Evolutionary conservation across 202 grass and related monocot genomes (phyloP).

Genomic region (Digitaria exilis): DNA sequence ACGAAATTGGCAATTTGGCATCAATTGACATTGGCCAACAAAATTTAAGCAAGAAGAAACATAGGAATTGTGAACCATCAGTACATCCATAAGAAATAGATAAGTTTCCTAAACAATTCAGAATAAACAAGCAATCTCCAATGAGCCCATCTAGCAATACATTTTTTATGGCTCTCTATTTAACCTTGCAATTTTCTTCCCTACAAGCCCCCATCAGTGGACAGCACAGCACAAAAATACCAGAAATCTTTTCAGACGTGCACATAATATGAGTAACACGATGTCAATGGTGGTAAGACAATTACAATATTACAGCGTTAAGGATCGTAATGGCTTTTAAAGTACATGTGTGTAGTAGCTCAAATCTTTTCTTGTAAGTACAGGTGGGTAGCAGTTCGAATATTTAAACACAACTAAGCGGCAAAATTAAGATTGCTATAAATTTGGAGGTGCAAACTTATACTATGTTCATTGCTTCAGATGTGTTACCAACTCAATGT

Average conservation of each 20-base stretch:
- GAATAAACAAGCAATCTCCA: conserved; percentile 8
- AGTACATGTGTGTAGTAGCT: neutral
- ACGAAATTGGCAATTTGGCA: neutral
- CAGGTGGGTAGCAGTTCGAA: neutral
- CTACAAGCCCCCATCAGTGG: neutral
- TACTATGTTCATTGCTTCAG: conserved; percentile 24
- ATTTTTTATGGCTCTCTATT: neutral
- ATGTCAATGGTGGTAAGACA: neutral
- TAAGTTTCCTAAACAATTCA: neutral
- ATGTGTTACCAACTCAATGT: conserved; percentile 1
- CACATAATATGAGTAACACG: conserved; percentile 3
- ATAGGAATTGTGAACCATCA: neutral
- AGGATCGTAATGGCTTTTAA: neutral
- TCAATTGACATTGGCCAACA: neutral
- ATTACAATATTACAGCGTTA: neutral
- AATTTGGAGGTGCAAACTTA: neutral
- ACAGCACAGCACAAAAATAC: conserved; percentile 11
- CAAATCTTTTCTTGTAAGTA: neutral
- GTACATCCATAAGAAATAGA: neutral
- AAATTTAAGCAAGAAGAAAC: neutral
- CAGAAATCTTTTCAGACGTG: neutral
- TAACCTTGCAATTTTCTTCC: conserved; percentile 9
- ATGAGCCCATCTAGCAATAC: neutral
- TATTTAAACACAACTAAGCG: neutral
- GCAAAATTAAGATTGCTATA: conserved; percentile 4